phyloP scores from a whole-genome alignment of 73 alveolate genomes.

The Blepharisma japonicum region DNA sequence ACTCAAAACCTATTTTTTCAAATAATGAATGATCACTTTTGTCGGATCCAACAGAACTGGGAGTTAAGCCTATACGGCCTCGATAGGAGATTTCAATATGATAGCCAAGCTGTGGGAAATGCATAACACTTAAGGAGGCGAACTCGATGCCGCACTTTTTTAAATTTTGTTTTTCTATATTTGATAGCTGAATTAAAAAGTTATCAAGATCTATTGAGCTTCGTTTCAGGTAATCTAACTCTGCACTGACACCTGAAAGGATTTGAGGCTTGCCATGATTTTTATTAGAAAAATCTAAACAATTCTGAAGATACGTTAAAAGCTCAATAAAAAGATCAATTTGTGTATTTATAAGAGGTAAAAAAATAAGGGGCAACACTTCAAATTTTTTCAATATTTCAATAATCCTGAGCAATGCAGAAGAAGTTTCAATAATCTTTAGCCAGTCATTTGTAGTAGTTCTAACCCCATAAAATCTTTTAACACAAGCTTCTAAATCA shows the following conservation, averaged over 20 bases:
- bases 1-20: not conserved
- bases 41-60: too few relatives aligned
- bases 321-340: not conserved
- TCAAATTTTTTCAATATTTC: not conserved
- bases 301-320: not conserved
- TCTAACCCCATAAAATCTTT: not conserved
- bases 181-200: too few relatives aligned
- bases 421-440: not conserved
- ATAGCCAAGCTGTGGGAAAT: too few relatives aligned
- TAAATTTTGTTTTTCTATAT: too few relatives aligned
- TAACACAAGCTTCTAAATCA: not conserved
- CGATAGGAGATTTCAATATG: too few relatives aligned
- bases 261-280: not conserved
- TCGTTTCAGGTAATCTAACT: not conserved
- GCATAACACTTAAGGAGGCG: too few relatives aligned
- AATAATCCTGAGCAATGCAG: not conserved
- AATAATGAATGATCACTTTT: too few relatives aligned
- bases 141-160: too few relatives aligned
- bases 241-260: not conserved
- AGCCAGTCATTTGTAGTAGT: not conserved
- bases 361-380: not conserved
- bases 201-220: too few relatives aligned
- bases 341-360: not conserved
- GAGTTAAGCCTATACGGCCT: too few relatives aligned
- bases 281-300: not conserved